Base-by-base conservation (phyloP, 1,284 basidiomycete genomes). In the Limonomyces culmigenus region DNA sequence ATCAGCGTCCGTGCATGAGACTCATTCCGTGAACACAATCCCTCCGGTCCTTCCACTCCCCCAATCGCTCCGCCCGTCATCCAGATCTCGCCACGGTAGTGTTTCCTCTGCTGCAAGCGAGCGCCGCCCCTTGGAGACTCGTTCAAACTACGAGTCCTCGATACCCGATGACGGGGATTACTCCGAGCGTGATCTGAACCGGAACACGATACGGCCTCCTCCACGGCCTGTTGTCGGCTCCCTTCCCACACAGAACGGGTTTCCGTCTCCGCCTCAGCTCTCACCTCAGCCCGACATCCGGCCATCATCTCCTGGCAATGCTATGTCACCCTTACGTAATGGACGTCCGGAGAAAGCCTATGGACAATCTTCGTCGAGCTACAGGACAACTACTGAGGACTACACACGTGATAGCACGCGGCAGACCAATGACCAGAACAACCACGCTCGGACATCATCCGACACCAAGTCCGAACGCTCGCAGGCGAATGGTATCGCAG, bases 101-200 rank as follows among this genome's bases (percentile, higher is more conserved):
- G 53, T 74, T 35, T 83, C 81, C 13, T 78, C 79, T 16, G n/a
- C n/a, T n/a, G 52, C 66, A 8, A 74, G 72, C 47, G 76, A 80
- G 46, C 68, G 67, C 19, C 55, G 62, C 20, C 59, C 54, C 10
- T 51, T 59, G 5, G 74, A 76, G 38, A 52, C 55, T 3, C 47
- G 57, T 13, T 55, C 63, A 19, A 77, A 75, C 18, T 80, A 84
- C 48, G 79, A 83, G 37, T 74, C 75, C 18, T 70, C 70, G 13
- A 54, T 60, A 20, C 67, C 67, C 18, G 70, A 72, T 42, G 77
- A 80, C 47, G 52, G 71, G 36, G 74, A 79, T 36, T 66, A 68
- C 48, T 57, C 56, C 34, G 73, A 69, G 35, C 57, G 58, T 42
- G 67, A 70, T 40, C 56, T 51, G 21, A 53, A 63, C 38, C 60